Base-by-base conservation (phyloP, 768 basidiomycete species). In the Lyophyllum atratum region DNA sequence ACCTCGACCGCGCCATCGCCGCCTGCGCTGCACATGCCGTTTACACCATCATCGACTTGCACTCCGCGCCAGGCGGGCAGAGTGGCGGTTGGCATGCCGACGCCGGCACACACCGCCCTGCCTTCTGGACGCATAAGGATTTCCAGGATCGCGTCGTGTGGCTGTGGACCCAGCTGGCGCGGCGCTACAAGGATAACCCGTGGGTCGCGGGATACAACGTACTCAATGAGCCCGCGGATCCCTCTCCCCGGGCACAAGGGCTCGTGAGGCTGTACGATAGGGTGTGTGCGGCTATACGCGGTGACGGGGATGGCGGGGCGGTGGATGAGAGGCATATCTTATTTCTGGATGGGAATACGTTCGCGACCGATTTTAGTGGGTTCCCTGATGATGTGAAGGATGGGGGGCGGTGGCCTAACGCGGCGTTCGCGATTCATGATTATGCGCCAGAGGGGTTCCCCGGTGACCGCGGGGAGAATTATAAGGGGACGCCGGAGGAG, bases 141-240 rank as follows among this genome's bases (percentile, higher is more conserved):
- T 89, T 92, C 77, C 91, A 93, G 69, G 89, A 93, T 69, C 83
- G 91, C 1, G 72, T 80, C 14, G 70, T 92, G 47, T 86, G 86
- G 84, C 80, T 93, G 34, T 93, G 92, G 92, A 79, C 77, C 28
- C 75, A 90, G 65, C 76, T 93, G 34, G 88, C 92, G 0, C 75
- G 74, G 67, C 89, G 88, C 66, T 92, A 93, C 76, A 85, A 79
- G 59, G 79, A 76, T 53, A 89, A 93, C 69, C 77, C 82, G 55
- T 92, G 90, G 90, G 84, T 93, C 56, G 91, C 90, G 0, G 89
- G 92, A 14, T 93, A 90, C 73, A 93, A 93, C 72, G 86, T 86
- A 3, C 74, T 93, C 39, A 95, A 93, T 77, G 91, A 94, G 71
- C 79, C 89, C 33, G 84, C 90, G 1, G 91, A 92, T 66, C 76